Percentiles rank a stretch among this genome's conserved stretches.
Conservation (phyloP, 495 filamentous ascomycete genomes). For the Aspergillus ellipticus region DNA sequence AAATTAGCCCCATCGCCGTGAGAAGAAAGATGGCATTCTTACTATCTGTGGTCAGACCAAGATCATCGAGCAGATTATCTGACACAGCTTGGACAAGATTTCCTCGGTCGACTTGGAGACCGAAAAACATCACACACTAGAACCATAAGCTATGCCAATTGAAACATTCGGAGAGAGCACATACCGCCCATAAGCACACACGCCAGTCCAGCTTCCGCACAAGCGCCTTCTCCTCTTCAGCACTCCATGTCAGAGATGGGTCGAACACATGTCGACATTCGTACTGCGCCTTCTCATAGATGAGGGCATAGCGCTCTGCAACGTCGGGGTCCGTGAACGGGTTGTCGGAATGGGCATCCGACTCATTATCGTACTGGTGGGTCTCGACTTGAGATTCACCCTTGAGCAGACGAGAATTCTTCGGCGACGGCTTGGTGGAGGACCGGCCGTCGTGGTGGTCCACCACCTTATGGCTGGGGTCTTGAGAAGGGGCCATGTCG, state of each 20-base stretch:
- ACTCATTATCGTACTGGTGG: not conserved
- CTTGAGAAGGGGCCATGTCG: not conserved
- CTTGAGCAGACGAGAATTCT: not conserved
- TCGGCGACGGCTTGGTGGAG: not conserved
- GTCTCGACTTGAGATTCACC: not conserved
- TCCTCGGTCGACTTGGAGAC: slow-evolving; percentile 54
- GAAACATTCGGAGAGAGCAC: slow-evolving; percentile 13
- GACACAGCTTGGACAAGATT: slow-evolving; percentile 54
- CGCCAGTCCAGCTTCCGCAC: slow-evolving; percentile 51
- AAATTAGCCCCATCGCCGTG: slow-evolving; percentile 46
- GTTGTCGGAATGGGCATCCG: slow-evolving; percentile 13
- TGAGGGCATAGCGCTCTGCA: slow-evolving; percentile 40
- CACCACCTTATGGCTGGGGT: not conserved
- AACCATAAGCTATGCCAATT: not conserved
- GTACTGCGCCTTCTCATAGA: slow-evolving; percentile 49
- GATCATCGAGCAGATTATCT: slow-evolving; percentile 53
- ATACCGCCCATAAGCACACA: slow-evolving; percentile 51
- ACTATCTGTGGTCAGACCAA: slow-evolving; percentile 52
- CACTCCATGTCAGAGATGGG: slow-evolving; percentile 48
- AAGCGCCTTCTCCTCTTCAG: slow-evolving; percentile 49
- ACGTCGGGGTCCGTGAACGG: slow-evolving; percentile 44
- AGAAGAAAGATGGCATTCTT: slow-evolving; percentile 38
- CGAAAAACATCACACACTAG: slow-evolving; percentile 55
- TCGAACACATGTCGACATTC: slow-evolving; percentile 57
- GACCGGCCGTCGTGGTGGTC: not conserved